These are phyloP conservation scores for Lignosus rhinocerotis DNA, from an alignment of 1,284 basidiomycete genomes.

Conservation along the genomic window DNA sequence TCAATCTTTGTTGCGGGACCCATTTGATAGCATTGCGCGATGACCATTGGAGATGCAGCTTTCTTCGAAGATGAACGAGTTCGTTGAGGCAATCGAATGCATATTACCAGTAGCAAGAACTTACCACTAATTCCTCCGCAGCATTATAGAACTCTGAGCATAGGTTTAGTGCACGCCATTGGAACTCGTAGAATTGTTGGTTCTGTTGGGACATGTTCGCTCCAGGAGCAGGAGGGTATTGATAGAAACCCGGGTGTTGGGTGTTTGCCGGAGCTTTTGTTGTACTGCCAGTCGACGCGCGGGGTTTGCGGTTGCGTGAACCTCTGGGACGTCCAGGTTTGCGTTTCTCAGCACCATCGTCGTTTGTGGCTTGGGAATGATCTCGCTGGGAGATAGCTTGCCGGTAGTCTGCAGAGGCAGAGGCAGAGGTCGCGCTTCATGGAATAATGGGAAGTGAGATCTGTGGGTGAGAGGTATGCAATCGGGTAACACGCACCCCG, in stretches of 20 bases:
- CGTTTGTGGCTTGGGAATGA: conserved; percentile 20
- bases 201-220: conserved; percentile 58
- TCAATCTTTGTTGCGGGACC: conserved; percentile 68
- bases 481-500: conserved; percentile 35
- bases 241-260: conserved; percentile 44
- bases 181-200: conserved; percentile 80
- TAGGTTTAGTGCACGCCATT: conserved; percentile 78
- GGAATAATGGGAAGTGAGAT: conserved; percentile 15
- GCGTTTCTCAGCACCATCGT: conserved; percentile 50
- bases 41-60: conserved; percentile 68
- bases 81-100: conserved; percentile 2
- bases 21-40: conserved; percentile 78
- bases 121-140: conserved; percentile 77
- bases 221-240: conserved; percentile 35
- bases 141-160: conserved; percentile 83
- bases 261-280: conserved; percentile 40
- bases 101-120: conserved; percentile 33
- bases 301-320: conserved; percentile 67
- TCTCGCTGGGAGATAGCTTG: conserved; percentile 21
- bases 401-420: conserved; percentile 21
- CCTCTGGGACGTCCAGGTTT: conserved; percentile 72
- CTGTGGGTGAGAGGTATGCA: conserved; percentile 16
- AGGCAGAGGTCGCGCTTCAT: conserved; percentile 22
- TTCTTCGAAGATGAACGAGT: conserved; percentile 45
- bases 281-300: conserved; percentile 33